phyloP scores from a whole-genome alignment of 108 stramenopile genomes.

The Conticribra weissflogii region DNA sequence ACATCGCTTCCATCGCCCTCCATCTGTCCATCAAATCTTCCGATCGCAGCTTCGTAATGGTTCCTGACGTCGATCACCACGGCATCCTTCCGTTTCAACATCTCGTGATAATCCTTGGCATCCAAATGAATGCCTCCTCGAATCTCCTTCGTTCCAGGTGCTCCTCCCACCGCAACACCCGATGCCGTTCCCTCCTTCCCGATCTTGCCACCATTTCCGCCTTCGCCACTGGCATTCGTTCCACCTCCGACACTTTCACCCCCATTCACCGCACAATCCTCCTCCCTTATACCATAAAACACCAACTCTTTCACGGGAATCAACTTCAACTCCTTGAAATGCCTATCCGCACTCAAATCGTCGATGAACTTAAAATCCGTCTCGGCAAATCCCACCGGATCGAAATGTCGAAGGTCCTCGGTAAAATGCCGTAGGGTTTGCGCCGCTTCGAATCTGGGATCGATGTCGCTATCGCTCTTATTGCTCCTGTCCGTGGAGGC shows the following conservation, averaged over 20 bases:
- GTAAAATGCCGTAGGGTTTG: conserved; percentile 70
- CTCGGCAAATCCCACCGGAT: conserved; percentile 56
- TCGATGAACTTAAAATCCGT: conserved; percentile 90
- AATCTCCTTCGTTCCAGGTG: conserved; percentile 5
- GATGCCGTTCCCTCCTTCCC: too few relatives aligned
- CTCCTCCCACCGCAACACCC: neutral
- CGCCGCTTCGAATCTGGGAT: conserved; percentile 48
- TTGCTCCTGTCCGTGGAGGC: conserved; percentile 5
- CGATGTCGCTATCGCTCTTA: conserved; percentile 13
- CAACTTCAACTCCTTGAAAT: conserved; percentile 88
- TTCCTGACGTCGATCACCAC: conserved; percentile 93
- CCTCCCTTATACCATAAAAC: conserved; percentile 81
- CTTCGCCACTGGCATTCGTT: neutral
- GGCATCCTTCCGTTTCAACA: conserved; percentile 67
- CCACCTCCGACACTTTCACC: neutral
- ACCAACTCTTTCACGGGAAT: conserved; percentile 92
- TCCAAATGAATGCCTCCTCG: conserved; percentile 85
- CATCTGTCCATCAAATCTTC: conserved; percentile 79
- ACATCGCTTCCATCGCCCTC: conserved; percentile 5
- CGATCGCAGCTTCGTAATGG: conserved; percentile 88
- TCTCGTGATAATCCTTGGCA: conserved; percentile 81
- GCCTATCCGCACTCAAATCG: conserved; percentile 72
- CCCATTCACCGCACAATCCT: conserved; percentile 47
- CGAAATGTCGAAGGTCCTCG: conserved; percentile 68
- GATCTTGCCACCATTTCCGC: too few relatives aligned